Evolutionary conservation across 352 stramenopile genomes (phyloP).

Genomic region (Pythium aquatile): DNA sequence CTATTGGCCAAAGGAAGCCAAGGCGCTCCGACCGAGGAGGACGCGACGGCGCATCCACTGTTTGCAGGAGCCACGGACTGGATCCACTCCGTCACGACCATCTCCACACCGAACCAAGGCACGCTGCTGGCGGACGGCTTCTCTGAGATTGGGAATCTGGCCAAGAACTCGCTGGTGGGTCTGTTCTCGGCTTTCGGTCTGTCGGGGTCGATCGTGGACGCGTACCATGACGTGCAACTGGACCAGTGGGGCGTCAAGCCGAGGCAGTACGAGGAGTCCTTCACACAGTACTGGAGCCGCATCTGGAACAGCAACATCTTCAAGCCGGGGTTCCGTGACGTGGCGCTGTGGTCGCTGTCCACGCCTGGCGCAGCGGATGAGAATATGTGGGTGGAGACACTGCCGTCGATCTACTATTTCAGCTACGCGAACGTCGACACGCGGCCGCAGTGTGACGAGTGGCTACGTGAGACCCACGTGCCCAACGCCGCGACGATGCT

Average conservation of each 20-base stretch:
- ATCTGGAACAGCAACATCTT: slow-evolving; percentile 40
- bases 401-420: slow-evolving; percentile 51
- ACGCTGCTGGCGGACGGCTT: slow-evolving; percentile 52
- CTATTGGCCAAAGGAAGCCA: slow-evolving; percentile 43
- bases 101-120: slow-evolving; percentile 59
- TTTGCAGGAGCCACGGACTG: slow-evolving; percentile 50
- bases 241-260: slow-evolving; percentile 55
- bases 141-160: slow-evolving; percentile 38
- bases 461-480: slow-evolving; percentile 40
- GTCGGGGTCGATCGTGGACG: slow-evolving; percentile 15
- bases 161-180: slow-evolving; percentile 39
- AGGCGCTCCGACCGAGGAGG: slow-evolving; percentile 37
- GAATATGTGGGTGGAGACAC: slow-evolving; percentile 47
- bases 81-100: slow-evolving; percentile 65
- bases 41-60: slow-evolving; percentile 31
- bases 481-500: slow-evolving; percentile 53
- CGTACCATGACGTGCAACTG: slow-evolving; percentile 53
- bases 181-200: slow-evolving; percentile 35
- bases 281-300: slow-evolving; percentile 33
- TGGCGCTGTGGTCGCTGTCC: slow-evolving; percentile 43
- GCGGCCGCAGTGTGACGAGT: slow-evolving; percentile 33
- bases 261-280: slow-evolving; percentile 25
- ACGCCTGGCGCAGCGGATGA: slow-evolving; percentile 38
- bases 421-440: slow-evolving; percentile 51
- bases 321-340: slow-evolving; percentile 40